phyloP scores from a whole-genome alignment of 2,329 filamentous ascomycete species.

The Calonectria hongkongensis region DNA sequence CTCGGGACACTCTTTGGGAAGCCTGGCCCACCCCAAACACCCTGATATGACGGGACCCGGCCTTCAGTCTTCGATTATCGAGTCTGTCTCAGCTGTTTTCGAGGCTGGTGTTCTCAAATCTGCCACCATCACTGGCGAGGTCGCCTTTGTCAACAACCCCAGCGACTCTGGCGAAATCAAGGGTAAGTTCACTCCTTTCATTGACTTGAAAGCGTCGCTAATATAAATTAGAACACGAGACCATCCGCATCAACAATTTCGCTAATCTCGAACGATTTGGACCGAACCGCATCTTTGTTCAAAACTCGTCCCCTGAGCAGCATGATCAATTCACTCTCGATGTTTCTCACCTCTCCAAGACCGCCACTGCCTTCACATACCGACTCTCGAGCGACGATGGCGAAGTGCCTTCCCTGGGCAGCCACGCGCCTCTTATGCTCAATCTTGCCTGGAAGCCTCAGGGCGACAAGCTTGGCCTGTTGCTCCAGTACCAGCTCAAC shows the following conservation, averaged over 20 bases:
- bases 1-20: constrained; percentile 87
- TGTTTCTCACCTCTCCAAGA: constrained; percentile 81
- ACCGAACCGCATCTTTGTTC: constrained; percentile 93
- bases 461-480: constrained; percentile 88
- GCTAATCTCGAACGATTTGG: constrained; percentile 91
- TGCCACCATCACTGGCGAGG: constrained; percentile 87
- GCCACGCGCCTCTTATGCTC: constrained; percentile 83
- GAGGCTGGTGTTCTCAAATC: constrained; percentile 82
- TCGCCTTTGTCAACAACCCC: constrained; percentile 88
- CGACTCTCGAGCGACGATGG: constrained; percentile 83
- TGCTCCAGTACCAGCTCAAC: constrained; percentile 90
- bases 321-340: constrained; percentile 89
- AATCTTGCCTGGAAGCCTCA: constrained; percentile 89
- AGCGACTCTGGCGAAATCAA: constrained; percentile 66
- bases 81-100: constrained; percentile 91
- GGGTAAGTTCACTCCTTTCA: constrained; percentile 65
- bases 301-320: constrained; percentile 77
- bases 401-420: constrained; percentile 64
- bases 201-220: background rate
- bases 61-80: constrained; percentile 91
- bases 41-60: constrained; percentile 87
- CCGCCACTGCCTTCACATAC: constrained; percentile 93
- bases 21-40: constrained; percentile 82
- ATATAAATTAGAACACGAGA: constrained; percentile 71
- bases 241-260: constrained; percentile 91